Percentiles rank a stretch among this genome's conserved stretches.
Conservation (phyloP, 176 grass and related monocot species). For the Neostapfia colusana region DNA sequence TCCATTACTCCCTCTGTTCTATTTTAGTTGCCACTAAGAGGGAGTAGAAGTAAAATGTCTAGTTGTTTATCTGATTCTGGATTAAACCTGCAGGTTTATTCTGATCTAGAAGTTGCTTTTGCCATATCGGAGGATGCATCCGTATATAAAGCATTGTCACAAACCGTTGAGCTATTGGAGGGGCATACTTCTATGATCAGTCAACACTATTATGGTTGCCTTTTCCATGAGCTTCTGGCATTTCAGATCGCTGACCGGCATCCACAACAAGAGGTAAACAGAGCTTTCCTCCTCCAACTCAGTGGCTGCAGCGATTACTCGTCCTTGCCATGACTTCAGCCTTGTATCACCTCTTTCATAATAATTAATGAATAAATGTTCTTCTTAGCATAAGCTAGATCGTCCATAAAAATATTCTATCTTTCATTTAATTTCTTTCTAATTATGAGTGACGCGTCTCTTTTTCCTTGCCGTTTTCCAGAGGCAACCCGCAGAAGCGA, state of each 20-base stretch:
- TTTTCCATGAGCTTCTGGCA: conserved; percentile 91
- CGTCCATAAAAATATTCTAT: not conserved
- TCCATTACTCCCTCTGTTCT: too few relatives aligned
- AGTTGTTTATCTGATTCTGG: too few relatives aligned
- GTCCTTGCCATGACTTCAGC: not conserved
- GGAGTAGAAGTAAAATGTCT: not conserved
- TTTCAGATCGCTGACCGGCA: conserved; percentile 91
- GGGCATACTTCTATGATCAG: conserved; percentile 82
- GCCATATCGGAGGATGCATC: conserved; percentile 80
- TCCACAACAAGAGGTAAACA: conserved; percentile 66
- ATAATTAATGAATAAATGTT: conserved; percentile 7
- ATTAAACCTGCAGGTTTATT: conserved; percentile 75
- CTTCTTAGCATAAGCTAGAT: not conserved
- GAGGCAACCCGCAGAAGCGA: conserved; percentile 64
- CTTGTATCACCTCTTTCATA: not conserved
- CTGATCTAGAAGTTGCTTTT: conserved; percentile 95
- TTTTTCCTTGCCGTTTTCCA: conserved; percentile 36
- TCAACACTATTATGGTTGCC: conserved; percentile 95
- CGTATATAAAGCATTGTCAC: conserved; percentile 76
- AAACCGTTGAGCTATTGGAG: conserved; percentile 90
- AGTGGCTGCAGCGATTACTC: not conserved
- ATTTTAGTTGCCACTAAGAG: too few relatives aligned
- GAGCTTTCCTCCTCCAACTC: conserved; percentile 9
- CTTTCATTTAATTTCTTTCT: conserved; percentile 2
- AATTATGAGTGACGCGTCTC: not conserved